Evolutionary conservation across 2,329 filamentous ascomycete genomes (phyloP), one percentile per base, ranked within the genome.

Genomic region (Aureobasidium sp.): DNA sequence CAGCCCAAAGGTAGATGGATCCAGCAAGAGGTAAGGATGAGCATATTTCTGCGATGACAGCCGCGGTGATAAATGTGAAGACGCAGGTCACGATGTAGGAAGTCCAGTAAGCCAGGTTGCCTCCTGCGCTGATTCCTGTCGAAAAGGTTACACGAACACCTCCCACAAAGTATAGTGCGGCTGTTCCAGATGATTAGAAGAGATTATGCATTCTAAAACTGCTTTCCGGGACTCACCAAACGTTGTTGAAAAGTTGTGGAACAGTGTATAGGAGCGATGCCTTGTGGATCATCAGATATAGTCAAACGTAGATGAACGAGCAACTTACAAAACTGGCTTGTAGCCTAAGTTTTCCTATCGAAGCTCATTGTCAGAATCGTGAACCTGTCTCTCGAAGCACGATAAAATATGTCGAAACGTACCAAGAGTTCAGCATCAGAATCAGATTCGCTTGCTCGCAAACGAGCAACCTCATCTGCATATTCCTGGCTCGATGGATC

Each of bases 1-100:
- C 82, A 23, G 82, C 82, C 82, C 82, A 84, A 64, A 84, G 76
- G 64, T 84, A 84, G 67, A 85, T 85, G 1, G 81, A 84, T 0
- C 82, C 82, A 10, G 82, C 82, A 3, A 82, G 79, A 0, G 82
- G 82, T 1, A 83, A 78, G 2, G 82, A 82, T 23, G 82, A 84
- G 67, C 83, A 85, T 41, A 84, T 80, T 67, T 85, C 83, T 7
- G 83, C 83, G 61, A 85, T 80, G 5, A 84, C 82, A 2, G 82
- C 81, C 0, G 83, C 83, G 0, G 83, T 84, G 64, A 85, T 85
- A 70, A 82, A 83, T 1, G 82, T 83, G 70, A 85, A 85, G 47
- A 85, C 75, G 67, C 82, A 80, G 2, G 83, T 84, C 3, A 85
- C 76, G 7, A 86, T 65, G 68, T 84, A 86, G 69, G 81, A 84